Conservation (phyloP, 2,329 filamentous ascomycete genomes). For the Alternaria solani region DNA sequence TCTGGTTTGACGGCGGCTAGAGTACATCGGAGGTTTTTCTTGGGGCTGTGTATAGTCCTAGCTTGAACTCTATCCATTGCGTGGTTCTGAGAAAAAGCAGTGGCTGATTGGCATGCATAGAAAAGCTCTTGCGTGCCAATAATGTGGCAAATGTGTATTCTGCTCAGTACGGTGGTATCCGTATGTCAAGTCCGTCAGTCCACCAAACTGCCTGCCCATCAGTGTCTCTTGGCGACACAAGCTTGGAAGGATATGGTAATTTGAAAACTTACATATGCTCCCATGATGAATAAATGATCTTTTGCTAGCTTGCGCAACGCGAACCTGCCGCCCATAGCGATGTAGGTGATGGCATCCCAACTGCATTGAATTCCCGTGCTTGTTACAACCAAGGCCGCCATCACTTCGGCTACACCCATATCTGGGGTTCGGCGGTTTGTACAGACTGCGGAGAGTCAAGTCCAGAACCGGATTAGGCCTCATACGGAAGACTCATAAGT, state of each 20-base stretch:
- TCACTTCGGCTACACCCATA: not conserved
- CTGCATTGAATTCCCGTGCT: not conserved
- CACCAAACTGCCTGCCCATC: too few species aligned
- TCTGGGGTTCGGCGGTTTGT: not conserved
- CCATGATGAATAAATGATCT: not conserved
- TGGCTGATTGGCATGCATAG: not conserved
- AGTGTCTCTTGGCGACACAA: too few species aligned
- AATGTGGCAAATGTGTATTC: not conserved
- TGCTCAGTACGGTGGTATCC: not conserved
- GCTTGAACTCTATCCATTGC: not conserved
- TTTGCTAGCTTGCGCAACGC: not conserved
- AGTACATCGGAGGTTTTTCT: not conserved
- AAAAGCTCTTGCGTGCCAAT: not conserved
- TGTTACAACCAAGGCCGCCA: not conserved
- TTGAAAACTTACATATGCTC: not conserved
- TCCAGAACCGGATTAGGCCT: not conserved
- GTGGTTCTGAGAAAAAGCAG: not conserved
- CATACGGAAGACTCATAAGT: too few species aligned
- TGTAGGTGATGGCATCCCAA: not conserved
- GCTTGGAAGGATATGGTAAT: not conserved
- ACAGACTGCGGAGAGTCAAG: not conserved
- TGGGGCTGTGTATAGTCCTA: not conserved
- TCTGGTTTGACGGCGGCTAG: slow-evolving; percentile 2
- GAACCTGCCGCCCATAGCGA: not conserved
- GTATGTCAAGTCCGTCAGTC: too few species aligned